Conservation (phyloP, 1,139 yeast genomes). For the Lodderomyces theae region DNA sequence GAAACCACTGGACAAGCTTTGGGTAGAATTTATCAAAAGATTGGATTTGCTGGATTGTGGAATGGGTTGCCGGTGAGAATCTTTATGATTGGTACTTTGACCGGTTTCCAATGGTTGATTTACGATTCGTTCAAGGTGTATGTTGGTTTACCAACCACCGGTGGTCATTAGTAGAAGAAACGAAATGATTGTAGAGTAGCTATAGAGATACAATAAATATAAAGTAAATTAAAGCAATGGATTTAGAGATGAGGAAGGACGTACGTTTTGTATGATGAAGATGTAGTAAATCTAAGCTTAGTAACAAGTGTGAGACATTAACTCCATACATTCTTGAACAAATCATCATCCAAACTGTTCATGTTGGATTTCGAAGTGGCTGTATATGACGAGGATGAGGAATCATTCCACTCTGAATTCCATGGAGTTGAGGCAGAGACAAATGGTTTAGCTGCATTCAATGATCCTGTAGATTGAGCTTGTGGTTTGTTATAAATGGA, state of each 20-base stretch:
- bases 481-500: slow-evolving; percentile 3
- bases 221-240: too few relatives aligned
- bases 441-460: slow-evolving; percentile 1
- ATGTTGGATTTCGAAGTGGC: slow-evolving; percentile 2
- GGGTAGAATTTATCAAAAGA: slow-evolving; percentile 67
- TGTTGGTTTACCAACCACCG: slow-evolving; percentile 90
- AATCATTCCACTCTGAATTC: slow-evolving; percentile 34
- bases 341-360: slow-evolving; percentile 38
- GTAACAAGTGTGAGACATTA: slow-evolving; percentile 11
- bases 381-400: slow-evolving; percentile 13
- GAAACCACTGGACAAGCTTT: slow-evolving; percentile 70
- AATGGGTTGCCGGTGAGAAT: slow-evolving; percentile 92
- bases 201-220: not conserved
- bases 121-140: slow-evolving; percentile 92
- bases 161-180: slow-evolving; percentile 52
- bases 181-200: not conserved
- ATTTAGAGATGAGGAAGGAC: too few relatives aligned
- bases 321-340: slow-evolving; percentile 60
- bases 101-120: slow-evolving; percentile 94
- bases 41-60: slow-evolving; percentile 92
- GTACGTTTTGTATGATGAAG: too few relatives aligned
- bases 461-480: slow-evolving; percentile 8
- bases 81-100: slow-evolving; percentile 93
- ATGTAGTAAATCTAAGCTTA: not conserved
- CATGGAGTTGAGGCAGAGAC: slow-evolving; percentile 1